Evolutionary conservation across 495 filamentous ascomycete species (phyloP), one percentile per base, ranked within the genome.

Genomic region (Hypoxylon trugodes): DNA sequence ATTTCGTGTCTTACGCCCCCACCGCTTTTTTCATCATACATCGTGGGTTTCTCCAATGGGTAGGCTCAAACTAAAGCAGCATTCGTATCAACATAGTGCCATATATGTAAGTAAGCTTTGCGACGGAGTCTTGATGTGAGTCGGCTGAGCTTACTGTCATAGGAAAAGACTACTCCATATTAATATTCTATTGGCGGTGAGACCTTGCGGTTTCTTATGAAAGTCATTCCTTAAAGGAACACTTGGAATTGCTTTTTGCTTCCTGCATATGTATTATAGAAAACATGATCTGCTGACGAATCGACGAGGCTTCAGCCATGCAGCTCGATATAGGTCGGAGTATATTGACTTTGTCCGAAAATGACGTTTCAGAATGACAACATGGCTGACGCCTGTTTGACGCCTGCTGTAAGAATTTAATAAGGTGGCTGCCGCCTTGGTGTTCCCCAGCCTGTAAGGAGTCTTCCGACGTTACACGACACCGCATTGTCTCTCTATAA

Each of bases 401-500:
- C n/a, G 28, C 28, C 33, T 48, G 32, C 45, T 9, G 45, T 48
- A 16, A 48, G 45, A 47, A 9, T 47, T 30, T 47, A 15, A 15
- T 28, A 13, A 28, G 16, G 16, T 48, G 18, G 56, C 37, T 18
- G 36, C 18, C n/a, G n/a, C n/a, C n/a, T n/a, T n/a, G n/a, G n/a
- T n/a, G 2, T 33, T 42, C 46, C 46, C 45, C 56, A 47, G 46
- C 46, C 46, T 47, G 16, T 58, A 58, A 33, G 43, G 16, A 12
- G 45, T 35, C 19, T 36, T 59, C 25, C 36, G 35, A 16, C 35
- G 37, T 50, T 25, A 16, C 33, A 59, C 46, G 26, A 33, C 21
- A 24, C 26, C 25, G 56, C 37, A 50, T 59, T 33, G 45, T 50
- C 33, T 50, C 25, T 50, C 3, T 48, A 33, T 19, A 16, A 16